Evolutionary conservation across 768 basidiomycete genomes (phyloP).

Genomic region (Agaricus blazei): DNA sequence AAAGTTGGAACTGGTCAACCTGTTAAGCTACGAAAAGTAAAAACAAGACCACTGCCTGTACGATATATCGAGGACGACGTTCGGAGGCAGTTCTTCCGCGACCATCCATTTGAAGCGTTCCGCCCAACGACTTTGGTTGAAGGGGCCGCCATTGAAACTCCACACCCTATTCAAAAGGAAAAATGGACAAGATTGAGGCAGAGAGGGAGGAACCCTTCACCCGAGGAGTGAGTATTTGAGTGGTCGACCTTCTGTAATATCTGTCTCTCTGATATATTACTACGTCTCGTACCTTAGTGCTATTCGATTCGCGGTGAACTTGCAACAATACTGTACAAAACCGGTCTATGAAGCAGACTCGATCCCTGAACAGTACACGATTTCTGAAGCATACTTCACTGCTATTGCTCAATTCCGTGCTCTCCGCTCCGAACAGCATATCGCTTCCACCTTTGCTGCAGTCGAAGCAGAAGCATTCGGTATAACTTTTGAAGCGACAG

Average conservation of each 20-base stretch:
- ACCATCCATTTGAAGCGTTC: slow-evolving; percentile 96
- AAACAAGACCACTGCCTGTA: slow-evolving; percentile 44
- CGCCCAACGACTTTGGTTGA: slow-evolving; percentile 77
- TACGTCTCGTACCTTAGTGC: slow-evolving; percentile 41
- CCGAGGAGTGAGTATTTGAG: slow-evolving; percentile 74
- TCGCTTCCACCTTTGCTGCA: slow-evolving; percentile 69
- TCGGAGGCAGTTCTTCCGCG: slow-evolving; percentile 86
- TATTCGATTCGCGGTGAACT: slow-evolving; percentile 73
- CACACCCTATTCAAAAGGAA: slow-evolving; percentile 51
- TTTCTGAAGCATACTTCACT: slow-evolving; percentile 75
- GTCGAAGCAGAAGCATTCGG: slow-evolving; percentile 80
- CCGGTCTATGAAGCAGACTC: too few species aligned
- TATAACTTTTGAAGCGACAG: slow-evolving; percentile 52
- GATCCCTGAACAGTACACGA: slow-evolving; percentile 19
- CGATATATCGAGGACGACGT: slow-evolving; percentile 82
- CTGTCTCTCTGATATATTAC: neutral
- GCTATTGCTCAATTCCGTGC: slow-evolving; percentile 85
- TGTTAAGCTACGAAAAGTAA: slow-evolving; percentile 16
- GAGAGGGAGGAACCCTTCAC: slow-evolving; percentile 72
- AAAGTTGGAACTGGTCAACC: slow-evolving; percentile 13
- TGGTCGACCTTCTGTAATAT: slow-evolving; percentile 8
- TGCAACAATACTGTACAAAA: slow-evolving; percentile 54
- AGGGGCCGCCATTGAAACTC: slow-evolving; percentile 47
- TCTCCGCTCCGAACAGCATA: slow-evolving; percentile 79
- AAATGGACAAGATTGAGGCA: slow-evolving; percentile 81